phyloP scores from a whole-genome alignment of 352 stramenopile genomes.

The Globisporangium spinosum region DNA sequence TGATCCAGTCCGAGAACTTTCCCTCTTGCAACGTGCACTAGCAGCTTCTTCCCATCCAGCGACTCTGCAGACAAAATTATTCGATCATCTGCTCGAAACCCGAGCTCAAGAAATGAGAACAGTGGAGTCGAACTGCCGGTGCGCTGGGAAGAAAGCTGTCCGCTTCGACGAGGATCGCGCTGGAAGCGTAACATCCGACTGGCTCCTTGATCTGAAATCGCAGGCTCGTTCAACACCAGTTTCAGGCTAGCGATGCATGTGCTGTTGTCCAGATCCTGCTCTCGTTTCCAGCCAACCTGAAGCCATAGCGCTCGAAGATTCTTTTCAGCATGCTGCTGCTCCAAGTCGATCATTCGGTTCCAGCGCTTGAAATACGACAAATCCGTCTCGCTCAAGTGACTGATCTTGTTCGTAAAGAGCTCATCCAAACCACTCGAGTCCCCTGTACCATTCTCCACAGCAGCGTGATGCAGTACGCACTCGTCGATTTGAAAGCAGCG shows the following conservation, averaged over 20 bases:
- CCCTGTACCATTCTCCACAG: constrained; percentile 64
- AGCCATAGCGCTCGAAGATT: constrained; percentile 68
- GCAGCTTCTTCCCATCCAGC: constrained; percentile 51
- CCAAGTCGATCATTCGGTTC: constrained; percentile 67
- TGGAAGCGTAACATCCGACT: constrained; percentile 48
- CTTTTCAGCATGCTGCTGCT: constrained; percentile 72
- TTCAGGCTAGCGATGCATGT: constrained; percentile 55
- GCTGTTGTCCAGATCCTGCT: constrained; percentile 43
- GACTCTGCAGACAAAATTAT: constrained; percentile 75
- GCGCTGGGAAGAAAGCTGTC: neutral
- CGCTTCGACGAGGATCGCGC: constrained; percentile 35
- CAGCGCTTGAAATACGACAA: constrained; percentile 70
- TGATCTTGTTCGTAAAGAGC: constrained; percentile 52
- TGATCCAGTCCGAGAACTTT: constrained; percentile 46
- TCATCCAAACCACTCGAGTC: constrained; percentile 69
- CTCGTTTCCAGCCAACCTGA: constrained; percentile 52
- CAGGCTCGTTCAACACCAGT: constrained; percentile 42
- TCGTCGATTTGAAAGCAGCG: constrained; percentile 82
- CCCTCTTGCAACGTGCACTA: constrained; percentile 62
- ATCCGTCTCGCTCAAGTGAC: constrained; percentile 51
- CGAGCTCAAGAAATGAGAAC: constrained; percentile 44
- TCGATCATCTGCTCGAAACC: constrained; percentile 65
- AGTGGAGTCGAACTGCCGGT: neutral
- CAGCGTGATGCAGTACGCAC: constrained; percentile 82
- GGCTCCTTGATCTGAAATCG: constrained; percentile 25